These are phyloP conservation scores for Paxillus rubicundulus DNA, from an alignment of 768 basidiomycete species.

Conservation along the genomic window DNA sequence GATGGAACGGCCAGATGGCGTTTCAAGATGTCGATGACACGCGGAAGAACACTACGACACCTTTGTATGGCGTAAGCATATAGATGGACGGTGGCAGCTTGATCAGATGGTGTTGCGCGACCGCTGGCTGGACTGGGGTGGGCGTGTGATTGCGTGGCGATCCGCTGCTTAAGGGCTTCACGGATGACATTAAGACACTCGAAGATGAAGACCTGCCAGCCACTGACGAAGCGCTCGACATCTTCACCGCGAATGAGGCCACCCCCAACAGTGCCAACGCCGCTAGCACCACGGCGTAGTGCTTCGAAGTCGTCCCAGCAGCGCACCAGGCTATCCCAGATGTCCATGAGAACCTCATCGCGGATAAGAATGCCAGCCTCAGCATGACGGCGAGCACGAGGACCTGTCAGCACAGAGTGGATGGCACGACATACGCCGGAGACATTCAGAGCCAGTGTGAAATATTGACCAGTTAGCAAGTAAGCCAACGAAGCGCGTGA, in stretches of 20 bases:
- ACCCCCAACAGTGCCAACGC: constrained; percentile 38
- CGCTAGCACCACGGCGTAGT: constrained; percentile 46
- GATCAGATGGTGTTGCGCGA: constrained; percentile 44
- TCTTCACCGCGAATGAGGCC: constrained; percentile 46
- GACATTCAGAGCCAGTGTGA: constrained; percentile 71
- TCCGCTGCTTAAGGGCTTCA: constrained; percentile 71
- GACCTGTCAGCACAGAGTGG: constrained; percentile 75
- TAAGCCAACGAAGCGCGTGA: constrained; percentile 43
- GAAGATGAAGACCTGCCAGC: constrained; percentile 92
- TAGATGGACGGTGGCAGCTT: constrained; percentile 47
- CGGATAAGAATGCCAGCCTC: constrained; percentile 55
- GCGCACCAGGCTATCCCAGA: constrained; percentile 81
- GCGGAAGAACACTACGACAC: constrained; percentile 51
- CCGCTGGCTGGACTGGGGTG: constrained; percentile 41
- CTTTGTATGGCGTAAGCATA: constrained; percentile 45
- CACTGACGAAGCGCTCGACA: constrained; percentile 67
- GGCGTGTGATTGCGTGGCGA: constrained; percentile 29
- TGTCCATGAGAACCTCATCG: constrained; percentile 61
- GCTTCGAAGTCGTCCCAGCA: constrained; percentile 84
- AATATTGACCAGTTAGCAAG: constrained; percentile 54
- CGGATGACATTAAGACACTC: constrained; percentile 89
- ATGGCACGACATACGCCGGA: constrained; percentile 76
- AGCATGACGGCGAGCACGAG: constrained; percentile 60
- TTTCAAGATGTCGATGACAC: constrained; percentile 50
- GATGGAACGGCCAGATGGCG: constrained; percentile 42